Base-by-base conservation (phyloP, 2,329 filamentous ascomycete species). In the Grosmannia huntii region DNA sequence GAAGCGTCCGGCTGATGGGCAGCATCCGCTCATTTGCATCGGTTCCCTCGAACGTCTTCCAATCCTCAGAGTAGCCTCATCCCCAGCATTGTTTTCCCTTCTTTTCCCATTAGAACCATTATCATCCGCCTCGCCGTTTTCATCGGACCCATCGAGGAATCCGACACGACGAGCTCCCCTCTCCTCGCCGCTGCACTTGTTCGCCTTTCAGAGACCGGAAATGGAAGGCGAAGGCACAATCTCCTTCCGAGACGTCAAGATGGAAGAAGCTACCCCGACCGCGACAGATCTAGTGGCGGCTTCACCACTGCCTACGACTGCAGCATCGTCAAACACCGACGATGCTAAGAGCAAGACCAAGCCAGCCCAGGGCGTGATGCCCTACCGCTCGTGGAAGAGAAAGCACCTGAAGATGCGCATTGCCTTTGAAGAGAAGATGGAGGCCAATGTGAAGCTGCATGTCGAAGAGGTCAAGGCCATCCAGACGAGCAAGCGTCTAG, bases 331-430 rank as follows among this genome's bases (percentile, higher is more conserved):
- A 14, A 31, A n/a, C 53, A 33, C 5, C 16, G 53, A 54, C 53
- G 79, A 77, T 21, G 58, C 53, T 9, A 21, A 62, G 64, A 25
- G 66, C 66, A 38, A 70, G 68, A 66, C 67, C 65, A 58, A 55
- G 52, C 14, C 44, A 16, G 11, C 51, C 19, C 41, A 49, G 51
- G 79, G 74, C 70, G 76, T 73, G 21, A 57, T 59, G 66, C 79
- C 75, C 4, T 83, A 85, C 70, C 85, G 82, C 67, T 86, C 83
- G 51, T 86, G 80, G 78, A 90, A 89, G 80, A 95, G 96, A 75
- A 99, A 99, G 77, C 99, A 95, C 71, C 86, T 87, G 66, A 95
- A 95, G 79, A 89, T 94, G 84, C 85, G 87, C 72, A 79, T 86
- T 69, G 76, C 79, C 31, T 95, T 94, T 68, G 87, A 94, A 65